Conservation (phyloP, 2,329 filamentous ascomycete species). For the Colletotrichum sp. region DNA sequence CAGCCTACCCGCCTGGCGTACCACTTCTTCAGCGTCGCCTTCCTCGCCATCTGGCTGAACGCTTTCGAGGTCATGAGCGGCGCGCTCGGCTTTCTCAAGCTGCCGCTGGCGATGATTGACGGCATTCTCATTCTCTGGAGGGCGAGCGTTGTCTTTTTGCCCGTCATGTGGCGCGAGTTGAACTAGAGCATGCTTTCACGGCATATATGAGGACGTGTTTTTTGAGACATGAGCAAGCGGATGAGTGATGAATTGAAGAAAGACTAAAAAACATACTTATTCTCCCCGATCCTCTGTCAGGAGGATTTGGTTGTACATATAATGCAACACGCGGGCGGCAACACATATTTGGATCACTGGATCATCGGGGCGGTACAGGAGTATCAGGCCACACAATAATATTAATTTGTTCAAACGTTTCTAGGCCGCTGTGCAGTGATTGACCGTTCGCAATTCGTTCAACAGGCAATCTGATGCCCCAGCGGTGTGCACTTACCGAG, state of each 20-base stretch:
- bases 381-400: slow-evolving; percentile 4
- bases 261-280: neutral
- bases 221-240: slow-evolving; percentile 3
- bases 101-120: slow-evolving; percentile 69
- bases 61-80: slow-evolving; percentile 42
- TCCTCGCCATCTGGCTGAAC: slow-evolving; percentile 80
- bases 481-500: neutral
- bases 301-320: slow-evolving; percentile 5
- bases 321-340: neutral
- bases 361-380: slow-evolving; percentile 3
- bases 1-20: slow-evolving; percentile 79
- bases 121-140: slow-evolving; percentile 77
- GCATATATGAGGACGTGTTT: neutral
- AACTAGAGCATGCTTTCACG: slow-evolving; percentile 11
- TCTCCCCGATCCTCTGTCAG: neutral
- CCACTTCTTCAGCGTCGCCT: slow-evolving; percentile 94
- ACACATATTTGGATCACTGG: slow-evolving; percentile 11
- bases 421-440: neutral
- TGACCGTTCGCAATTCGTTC: neutral
- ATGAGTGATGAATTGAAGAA: slow-evolving; percentile 10
- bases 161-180: slow-evolving; percentile 76
- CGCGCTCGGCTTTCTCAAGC: slow-evolving; percentile 56
- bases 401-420: neutral
- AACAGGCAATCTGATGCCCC: neutral
- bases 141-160: slow-evolving; percentile 81